A percentile compares a stretch with the other conserved stretches of the same genome.
These are phyloP conservation scores for Triticum aestivum DNA, from an alignment of 176 grass and related monocot genomes.

Conservation along the genomic window IWGSC_CS_RefSeq_v2.1 NC_057808.1:385321365-385321864, in stretches of 20 bases:
- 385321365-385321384: conserved; percentile 49
- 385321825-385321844: conserved; percentile 46
- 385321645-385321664: conserved; percentile 64
- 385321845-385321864: conserved; percentile 43
- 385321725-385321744: conserved; percentile 63
- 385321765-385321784: conserved; percentile 63
- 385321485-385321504: not conserved
- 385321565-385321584: conserved; percentile 53
- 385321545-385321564: conserved; percentile 32
- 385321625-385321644: conserved; percentile 39
- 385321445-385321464: conserved; percentile 7
- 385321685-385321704: conserved; percentile 31
- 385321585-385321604: conserved; percentile 46
- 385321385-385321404: conserved; percentile 31
- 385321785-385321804: conserved; percentile 54
- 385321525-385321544: conserved; percentile 20
- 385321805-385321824: conserved; percentile 48
- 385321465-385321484: conserved; percentile 34
- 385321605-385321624: conserved; percentile 58
- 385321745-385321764: conserved; percentile 38
- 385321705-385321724: conserved; percentile 32
- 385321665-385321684: conserved; percentile 49
- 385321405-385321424: conserved; percentile 7
- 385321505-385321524: conserved; percentile 34
- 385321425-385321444: conserved; percentile 5